Conservation (phyloP, 2,329 filamentous ascomycete species). For the Penicillium expansum region DNA sequence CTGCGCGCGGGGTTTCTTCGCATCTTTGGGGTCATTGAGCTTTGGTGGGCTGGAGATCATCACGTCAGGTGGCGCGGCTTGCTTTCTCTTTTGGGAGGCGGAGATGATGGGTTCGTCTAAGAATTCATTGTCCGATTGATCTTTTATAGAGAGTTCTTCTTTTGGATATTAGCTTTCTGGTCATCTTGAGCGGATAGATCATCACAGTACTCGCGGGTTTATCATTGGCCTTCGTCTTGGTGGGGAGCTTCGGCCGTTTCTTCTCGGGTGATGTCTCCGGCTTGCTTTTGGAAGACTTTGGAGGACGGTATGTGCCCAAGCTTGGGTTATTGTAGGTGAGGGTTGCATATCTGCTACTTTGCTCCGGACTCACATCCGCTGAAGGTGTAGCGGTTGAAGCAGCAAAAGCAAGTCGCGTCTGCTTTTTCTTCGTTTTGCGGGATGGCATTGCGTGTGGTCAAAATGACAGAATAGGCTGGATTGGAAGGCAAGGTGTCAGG, state of each 20-base stretch:
- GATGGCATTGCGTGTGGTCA: conserved; percentile 26
- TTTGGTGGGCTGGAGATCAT: background rate
- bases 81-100: conserved; percentile 11
- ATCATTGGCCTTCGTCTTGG: background rate
- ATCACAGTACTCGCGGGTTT: background rate
- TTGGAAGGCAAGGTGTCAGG: background rate
- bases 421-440: conserved; percentile 36
- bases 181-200: background rate
- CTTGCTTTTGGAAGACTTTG: conserved; percentile 5
- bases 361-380: conserved; percentile 15
- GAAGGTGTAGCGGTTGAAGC: conserved; percentile 30
- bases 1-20: background rate
- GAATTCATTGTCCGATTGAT: conserved; percentile 1
- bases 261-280: background rate
- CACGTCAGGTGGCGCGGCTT: background rate
- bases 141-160: background rate
- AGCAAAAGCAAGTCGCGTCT: conserved; percentile 46
- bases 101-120: conserved; percentile 14
- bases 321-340: conserved; percentile 36
- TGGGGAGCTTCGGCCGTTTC: background rate
- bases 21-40: background rate
- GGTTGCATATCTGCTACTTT: conserved; percentile 31
- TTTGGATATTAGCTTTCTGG: background rate
- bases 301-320: conserved; percentile 12
- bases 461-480: background rate